Conservation (phyloP, 257 asterid genomes). For the Solanum clarkiae region DNA sequence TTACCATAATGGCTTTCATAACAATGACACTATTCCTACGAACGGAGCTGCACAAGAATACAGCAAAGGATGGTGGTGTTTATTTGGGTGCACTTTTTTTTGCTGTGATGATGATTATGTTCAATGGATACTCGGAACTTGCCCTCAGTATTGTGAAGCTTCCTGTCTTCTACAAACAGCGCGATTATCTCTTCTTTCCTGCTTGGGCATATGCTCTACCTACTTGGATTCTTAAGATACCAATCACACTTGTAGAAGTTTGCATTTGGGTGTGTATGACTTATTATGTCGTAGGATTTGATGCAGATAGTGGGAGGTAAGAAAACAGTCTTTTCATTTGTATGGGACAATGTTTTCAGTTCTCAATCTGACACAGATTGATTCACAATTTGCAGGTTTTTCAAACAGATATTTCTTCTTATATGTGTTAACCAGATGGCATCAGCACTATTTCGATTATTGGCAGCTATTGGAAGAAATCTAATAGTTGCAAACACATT, state of each 20-base stretch:
- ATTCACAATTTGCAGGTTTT: not conserved
- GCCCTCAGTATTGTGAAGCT: slow-evolving; percentile 33
- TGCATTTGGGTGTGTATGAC: slow-evolving; percentile 19
- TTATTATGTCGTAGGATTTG: slow-evolving; percentile 36
- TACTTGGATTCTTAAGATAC: slow-evolving; percentile 31
- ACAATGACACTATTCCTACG: slow-evolving; percentile 37
- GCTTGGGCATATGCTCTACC: slow-evolving; percentile 52
- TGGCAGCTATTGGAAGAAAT: not conserved
- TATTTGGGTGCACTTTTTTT: slow-evolving; percentile 41
- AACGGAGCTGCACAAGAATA: slow-evolving; percentile 27
- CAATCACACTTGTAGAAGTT: slow-evolving; percentile 24
- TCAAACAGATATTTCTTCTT: not conserved
- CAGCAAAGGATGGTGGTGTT: slow-evolving; percentile 16
- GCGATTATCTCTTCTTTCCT: slow-evolving; percentile 30
- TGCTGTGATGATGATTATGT: slow-evolving; percentile 21
- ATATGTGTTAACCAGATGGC: not conserved
- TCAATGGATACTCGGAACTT: slow-evolving; percentile 37
- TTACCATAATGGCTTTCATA: slow-evolving; percentile 22
- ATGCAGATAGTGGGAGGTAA: slow-evolving; percentile 26
- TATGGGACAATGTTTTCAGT: not conserved
- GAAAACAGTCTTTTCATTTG: not conserved
- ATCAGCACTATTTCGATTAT: not conserved
- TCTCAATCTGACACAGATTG: not conserved
- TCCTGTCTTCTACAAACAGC: slow-evolving; percentile 41
- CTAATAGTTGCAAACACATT: not conserved